Evolutionary conservation across 139 green algal species (phyloP).

Genomic region (Zygnema cylindricum): DNA sequence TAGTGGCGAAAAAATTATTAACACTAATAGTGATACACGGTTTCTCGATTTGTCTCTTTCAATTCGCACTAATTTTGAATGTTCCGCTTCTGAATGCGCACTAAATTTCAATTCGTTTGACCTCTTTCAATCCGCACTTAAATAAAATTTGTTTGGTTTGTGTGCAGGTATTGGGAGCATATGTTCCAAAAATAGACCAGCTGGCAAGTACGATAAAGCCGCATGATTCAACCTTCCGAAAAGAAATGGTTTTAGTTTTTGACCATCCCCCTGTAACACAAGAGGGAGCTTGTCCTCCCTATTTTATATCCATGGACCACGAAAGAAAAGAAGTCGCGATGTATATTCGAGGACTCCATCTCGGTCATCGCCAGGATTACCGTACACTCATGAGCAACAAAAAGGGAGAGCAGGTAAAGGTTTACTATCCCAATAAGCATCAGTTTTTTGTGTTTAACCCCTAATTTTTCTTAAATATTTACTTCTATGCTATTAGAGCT

Average conservation of each 20-base stretch:
- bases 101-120: too few relatives aligned
- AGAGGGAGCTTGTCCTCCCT: slow-evolving; percentile 11
- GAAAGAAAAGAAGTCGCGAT: slow-evolving; percentile 4
- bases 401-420: background rate
- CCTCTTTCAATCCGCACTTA: too few relatives aligned
- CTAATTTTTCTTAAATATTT: too few relatives aligned
- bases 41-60: too few relatives aligned
- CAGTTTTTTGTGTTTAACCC: too few relatives aligned
- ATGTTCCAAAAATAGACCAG: background rate
- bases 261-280: background rate
- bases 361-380: slow-evolving; percentile 12
- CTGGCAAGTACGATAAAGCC: background rate
- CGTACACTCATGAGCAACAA: slow-evolving; percentile 21
- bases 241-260: background rate
- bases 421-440: too few relatives aligned
- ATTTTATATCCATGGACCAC: slow-evolving; percentile 10
- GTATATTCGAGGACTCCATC: slow-evolving; percentile 1
- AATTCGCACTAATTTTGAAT: too few relatives aligned
- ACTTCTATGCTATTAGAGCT: too few relatives aligned
- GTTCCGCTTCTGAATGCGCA: too few relatives aligned
- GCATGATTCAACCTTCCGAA: background rate
- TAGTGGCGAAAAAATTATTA: too few relatives aligned
- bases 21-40: too few relatives aligned
- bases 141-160: too few relatives aligned
- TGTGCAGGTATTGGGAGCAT: background rate